These are phyloP conservation scores for Colletotrichum endophyticum DNA, from an alignment of 2,329 filamentous ascomycete genomes.

Conservation along the genomic window DNA sequence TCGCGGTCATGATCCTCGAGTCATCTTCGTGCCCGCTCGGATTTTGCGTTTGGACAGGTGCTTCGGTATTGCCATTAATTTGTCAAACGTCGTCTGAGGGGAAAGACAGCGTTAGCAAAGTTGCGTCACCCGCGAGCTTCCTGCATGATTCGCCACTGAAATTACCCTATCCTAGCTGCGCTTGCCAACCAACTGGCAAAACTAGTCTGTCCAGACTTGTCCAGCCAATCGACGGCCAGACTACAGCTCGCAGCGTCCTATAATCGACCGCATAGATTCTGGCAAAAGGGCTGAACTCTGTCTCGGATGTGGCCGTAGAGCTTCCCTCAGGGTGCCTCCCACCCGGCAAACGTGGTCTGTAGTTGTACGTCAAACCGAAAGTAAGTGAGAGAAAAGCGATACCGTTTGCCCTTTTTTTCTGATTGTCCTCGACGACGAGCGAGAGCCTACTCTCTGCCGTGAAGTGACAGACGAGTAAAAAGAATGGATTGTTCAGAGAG, in stretches of 20 bases:
- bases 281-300: not conserved
- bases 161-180: not conserved
- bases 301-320: not conserved
- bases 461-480: not conserved
- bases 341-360: not conserved
- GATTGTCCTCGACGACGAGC: not conserved
- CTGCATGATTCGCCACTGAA: not conserved
- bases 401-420: not conserved
- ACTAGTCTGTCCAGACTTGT: not conserved
- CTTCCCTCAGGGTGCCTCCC: not conserved
- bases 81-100: not conserved
- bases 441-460: not conserved
- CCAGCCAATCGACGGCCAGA: not conserved
- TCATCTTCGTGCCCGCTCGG: not conserved
- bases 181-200: not conserved
- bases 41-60: not conserved
- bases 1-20: not conserved
- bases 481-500: not conserved
- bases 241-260: not conserved
- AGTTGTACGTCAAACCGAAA: not conserved
- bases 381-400: not conserved
- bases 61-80: not conserved
- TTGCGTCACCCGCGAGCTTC: not conserved
- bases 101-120: not conserved
- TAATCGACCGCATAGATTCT: not conserved